phyloP scores from a whole-genome alignment of 2,329 filamentous ascomycete genomes.

The Arthrinium puccinioides region DNA sequence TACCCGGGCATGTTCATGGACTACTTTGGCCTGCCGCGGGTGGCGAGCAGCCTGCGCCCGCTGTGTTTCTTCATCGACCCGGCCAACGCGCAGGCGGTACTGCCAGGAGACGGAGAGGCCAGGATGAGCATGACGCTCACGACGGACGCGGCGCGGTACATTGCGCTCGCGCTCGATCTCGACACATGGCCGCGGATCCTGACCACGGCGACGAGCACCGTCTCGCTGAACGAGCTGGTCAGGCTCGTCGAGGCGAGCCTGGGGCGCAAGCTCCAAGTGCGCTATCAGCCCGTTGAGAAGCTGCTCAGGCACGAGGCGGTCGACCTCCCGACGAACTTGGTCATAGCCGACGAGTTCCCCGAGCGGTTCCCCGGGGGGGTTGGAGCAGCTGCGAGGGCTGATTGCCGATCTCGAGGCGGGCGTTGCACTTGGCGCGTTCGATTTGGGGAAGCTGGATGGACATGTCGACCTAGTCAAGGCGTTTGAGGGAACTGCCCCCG shows the following conservation, averaged over 20 bases:
- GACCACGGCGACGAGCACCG: conserved; percentile 17
- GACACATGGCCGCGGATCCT: conserved; percentile 21
- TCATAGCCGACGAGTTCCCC: conserved; percentile 14
- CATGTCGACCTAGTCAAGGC: conserved; percentile 14
- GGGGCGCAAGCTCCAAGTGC: conserved; percentile 15
- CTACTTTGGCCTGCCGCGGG: conserved; percentile 23
- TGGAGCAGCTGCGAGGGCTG: conserved; percentile 16
- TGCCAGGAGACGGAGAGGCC: conserved; percentile 22
- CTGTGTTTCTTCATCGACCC: conserved; percentile 24
- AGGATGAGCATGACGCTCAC: conserved; percentile 24
- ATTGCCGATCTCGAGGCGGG: conserved; percentile 23
- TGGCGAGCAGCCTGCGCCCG: conserved; percentile 16
- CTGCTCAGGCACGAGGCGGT: conserved; percentile 13
- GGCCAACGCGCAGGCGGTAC: conserved; percentile 13
- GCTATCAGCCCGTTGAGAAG: conserved; percentile 17
- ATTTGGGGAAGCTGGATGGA: conserved; percentile 13
- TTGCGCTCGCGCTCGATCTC: conserved; percentile 20
- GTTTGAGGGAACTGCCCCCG: conserved; percentile 10
- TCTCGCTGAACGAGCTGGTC: conserved; percentile 22
- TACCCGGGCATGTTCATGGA: conserved; percentile 30
- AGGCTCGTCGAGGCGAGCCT: conserved; percentile 11
- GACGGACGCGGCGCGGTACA: conserved; percentile 22
- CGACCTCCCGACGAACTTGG: conserved; percentile 18
- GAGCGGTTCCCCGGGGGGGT: conserved; percentile 18
- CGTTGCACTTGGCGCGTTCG: conserved; percentile 22